Conservation (phyloP, 139 green algal genomes). For the Closterium sp. region DNA sequence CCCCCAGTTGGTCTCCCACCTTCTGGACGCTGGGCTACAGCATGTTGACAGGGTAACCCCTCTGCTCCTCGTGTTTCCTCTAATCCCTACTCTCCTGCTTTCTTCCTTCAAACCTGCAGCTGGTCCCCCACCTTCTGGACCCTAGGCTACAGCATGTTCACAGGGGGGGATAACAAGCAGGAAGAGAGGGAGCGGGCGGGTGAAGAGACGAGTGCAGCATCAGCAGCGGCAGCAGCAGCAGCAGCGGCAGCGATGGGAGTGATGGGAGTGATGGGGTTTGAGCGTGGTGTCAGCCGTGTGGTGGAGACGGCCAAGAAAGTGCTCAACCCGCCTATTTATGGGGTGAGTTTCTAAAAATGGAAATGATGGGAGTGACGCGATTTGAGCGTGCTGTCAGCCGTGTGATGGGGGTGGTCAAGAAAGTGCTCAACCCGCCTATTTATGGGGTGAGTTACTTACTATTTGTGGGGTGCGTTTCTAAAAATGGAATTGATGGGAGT, state of each 20-base stretch:
- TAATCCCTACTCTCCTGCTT: background rate
- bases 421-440: slow-evolving; percentile 64
- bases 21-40: slow-evolving; percentile 63
- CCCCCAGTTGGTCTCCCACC: slow-evolving; percentile 61
- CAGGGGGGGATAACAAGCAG: background rate
- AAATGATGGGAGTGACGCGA: background rate
- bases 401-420: slow-evolving; percentile 11
- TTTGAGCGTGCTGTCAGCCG: background rate
- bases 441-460: slow-evolving; percentile 49
- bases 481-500: no score
- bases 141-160: slow-evolving; percentile 55
- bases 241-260: background rate
- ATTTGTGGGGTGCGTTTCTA: no score
- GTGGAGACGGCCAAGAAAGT: slow-evolving; percentile 22
- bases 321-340: slow-evolving; percentile 68
- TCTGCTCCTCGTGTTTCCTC: no score
- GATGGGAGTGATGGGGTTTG: background rate
- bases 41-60: slow-evolving; percentile 3
- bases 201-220: background rate
- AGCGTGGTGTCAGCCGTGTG: background rate
- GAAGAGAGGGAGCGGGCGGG: background rate
- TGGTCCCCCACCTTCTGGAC: slow-evolving; percentile 67
- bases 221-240: background rate
- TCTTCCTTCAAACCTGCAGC: background rate
- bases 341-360: no score